Conservation (phyloP, 805 yeast genomes). For the Candida mattraensis region DNA sequence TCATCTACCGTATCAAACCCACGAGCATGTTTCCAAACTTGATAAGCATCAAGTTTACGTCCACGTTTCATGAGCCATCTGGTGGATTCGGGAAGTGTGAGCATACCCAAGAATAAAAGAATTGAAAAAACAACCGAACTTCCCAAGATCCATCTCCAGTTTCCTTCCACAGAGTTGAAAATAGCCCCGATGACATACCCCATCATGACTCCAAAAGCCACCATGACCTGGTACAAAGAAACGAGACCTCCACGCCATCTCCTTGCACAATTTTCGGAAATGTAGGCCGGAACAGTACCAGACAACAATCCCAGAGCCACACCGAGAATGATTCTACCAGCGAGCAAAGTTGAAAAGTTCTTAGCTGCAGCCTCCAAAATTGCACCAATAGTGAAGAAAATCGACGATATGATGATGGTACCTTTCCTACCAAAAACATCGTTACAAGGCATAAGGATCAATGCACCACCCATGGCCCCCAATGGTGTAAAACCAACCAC, state of each 20-base stretch:
- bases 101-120: slow-evolving; percentile 45
- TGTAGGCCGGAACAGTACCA: slow-evolving; percentile 57
- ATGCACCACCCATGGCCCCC: slow-evolving; percentile 64
- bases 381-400: slow-evolving; percentile 61
- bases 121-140: slow-evolving; percentile 60
- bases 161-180: slow-evolving; percentile 51
- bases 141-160: slow-evolving; percentile 66
- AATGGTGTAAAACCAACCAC: slow-evolving; percentile 49
- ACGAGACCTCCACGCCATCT: slow-evolving; percentile 56
- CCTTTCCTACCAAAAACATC: slow-evolving; percentile 54
- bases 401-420: slow-evolving; percentile 53
- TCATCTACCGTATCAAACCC: slow-evolving; percentile 39
- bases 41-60: slow-evolving; percentile 41
- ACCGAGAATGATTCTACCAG: slow-evolving; percentile 58
- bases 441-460: slow-evolving; percentile 55
- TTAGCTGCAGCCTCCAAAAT: slow-evolving; percentile 52
- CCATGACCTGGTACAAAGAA: slow-evolving; percentile 59
- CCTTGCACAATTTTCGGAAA: slow-evolving; percentile 60
- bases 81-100: slow-evolving; percentile 59
- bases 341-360: slow-evolving; percentile 48
- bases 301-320: slow-evolving; percentile 65
- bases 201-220: slow-evolving; percentile 62
- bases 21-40: slow-evolving; percentile 54
- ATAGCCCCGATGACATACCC: slow-evolving; percentile 64
- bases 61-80: slow-evolving; percentile 54